Evolutionary conservation across 2,329 filamentous ascomycete species (phyloP).

Genomic region (Colletotrichum gigasporum): DNA sequence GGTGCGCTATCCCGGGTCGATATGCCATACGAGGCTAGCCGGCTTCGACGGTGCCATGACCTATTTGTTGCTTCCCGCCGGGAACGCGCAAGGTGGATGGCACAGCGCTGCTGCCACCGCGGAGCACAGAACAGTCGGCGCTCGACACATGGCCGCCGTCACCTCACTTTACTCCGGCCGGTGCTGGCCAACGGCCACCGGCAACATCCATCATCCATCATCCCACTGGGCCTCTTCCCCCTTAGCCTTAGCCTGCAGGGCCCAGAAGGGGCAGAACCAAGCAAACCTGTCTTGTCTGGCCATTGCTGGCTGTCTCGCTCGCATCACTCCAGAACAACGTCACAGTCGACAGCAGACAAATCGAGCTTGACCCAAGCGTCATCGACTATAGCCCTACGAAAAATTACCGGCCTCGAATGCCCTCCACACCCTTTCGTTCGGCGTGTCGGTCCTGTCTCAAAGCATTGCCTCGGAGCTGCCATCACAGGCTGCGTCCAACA

Average conservation of each 20-base stretch:
- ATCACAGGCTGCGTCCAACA: conserved; percentile 5
- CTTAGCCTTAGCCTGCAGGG: conserved; percentile 16
- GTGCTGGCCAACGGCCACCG: conserved; percentile 7
- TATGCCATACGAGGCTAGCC: conserved; percentile 31
- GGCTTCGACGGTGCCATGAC: neutral
- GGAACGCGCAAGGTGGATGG: conserved; percentile 18
- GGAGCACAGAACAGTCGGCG: neutral
- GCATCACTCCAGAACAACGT: conserved; percentile 16
- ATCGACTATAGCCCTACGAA: conserved; percentile 11
- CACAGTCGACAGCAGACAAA: neutral
- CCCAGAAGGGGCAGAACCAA: conserved; percentile 14
- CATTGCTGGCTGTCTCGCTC: conserved; percentile 5
- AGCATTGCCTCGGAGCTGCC: conserved; percentile 9
- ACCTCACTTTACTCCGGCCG: conserved; percentile 9
- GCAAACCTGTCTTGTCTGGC: neutral
- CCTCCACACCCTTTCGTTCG: conserved; percentile 19
- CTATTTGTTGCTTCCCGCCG: conserved; percentile 24
- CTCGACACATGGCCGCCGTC: conserved; percentile 21
- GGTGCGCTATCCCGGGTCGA: conserved; percentile 25
- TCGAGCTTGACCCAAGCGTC: neutral
- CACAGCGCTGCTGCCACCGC: neutral
- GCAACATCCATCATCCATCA: too few relatives aligned
- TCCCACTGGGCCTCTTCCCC: neutral
- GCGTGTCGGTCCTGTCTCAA: conserved; percentile 16
- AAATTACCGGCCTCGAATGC: neutral